Evolutionary conservation across 2,329 filamentous ascomycete species (phyloP).

Genomic region (Xylariales sp.): DNA sequence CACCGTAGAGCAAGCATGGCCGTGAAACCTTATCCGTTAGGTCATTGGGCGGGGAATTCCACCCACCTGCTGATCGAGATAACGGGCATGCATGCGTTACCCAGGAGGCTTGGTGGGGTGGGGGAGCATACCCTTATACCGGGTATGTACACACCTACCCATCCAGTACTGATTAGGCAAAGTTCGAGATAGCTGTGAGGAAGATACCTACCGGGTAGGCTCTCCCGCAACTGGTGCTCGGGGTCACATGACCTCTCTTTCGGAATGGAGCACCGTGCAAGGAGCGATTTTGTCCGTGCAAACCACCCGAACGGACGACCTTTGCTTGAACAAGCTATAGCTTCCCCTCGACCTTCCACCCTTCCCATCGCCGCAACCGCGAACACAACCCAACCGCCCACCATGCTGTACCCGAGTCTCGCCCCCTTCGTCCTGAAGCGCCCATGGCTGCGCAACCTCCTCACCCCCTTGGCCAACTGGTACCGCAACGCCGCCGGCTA

Average conservation of each 20-base stretch:
- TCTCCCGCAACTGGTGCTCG: neutral
- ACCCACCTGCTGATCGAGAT: conserved; percentile 1
- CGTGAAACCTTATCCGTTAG: conserved; percentile 14
- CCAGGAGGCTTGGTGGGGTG: no score
- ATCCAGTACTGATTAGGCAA: neutral
- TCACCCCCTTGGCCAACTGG: conserved; percentile 87
- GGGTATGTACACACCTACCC: neutral
- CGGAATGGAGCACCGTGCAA: neutral
- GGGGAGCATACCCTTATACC: no score
- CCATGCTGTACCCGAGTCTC: conserved; percentile 75
- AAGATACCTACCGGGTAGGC: conserved; percentile 10
- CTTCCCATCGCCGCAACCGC: conserved; percentile 37
- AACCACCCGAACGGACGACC: conserved; percentile 16
- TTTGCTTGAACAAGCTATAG: conserved; percentile 11
- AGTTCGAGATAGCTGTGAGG: no score
- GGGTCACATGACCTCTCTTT: conserved; percentile 33
- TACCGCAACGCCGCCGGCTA: conserved; percentile 92
- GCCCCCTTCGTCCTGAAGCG: conserved; percentile 82
- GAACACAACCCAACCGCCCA: conserved; percentile 46
- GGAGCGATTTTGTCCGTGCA: conserved; percentile 36
- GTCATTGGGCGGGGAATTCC: conserved; percentile 1
- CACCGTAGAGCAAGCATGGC: neutral
- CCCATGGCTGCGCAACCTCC: conserved; percentile 83
- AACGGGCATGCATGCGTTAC: conserved; percentile 10
- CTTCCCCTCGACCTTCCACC: conserved; percentile 29